Conservation (phyloP, 1,139 yeast species). For the Pichia terricola region DNA sequence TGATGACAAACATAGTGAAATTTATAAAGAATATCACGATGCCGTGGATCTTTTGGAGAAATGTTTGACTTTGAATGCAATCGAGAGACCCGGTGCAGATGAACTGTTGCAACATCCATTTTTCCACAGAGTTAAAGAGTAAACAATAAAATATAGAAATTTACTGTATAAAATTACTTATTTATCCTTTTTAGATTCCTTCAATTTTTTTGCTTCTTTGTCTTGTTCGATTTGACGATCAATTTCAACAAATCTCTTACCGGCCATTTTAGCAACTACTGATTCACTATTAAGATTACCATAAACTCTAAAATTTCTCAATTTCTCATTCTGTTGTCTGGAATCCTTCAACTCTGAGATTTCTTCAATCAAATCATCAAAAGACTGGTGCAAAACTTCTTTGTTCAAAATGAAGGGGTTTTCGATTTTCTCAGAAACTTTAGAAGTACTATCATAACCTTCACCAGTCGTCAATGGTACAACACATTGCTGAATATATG, state of each 20-base stretch:
- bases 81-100: constrained; percentile 69
- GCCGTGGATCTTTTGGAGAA: constrained; percentile 56
- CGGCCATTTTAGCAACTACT: constrained; percentile 32
- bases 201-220: background rate
- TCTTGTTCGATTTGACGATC: constrained; percentile 14
- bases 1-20: constrained; percentile 11
- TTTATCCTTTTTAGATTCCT: too few species aligned
- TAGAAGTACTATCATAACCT: constrained; percentile 39
- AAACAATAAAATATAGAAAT: constrained; percentile 33
- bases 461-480: constrained; percentile 61
- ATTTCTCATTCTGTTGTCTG: too few species aligned
- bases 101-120: constrained; percentile 80
- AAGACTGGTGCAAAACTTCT: too few species aligned
- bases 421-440: too few species aligned
- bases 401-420: too few species aligned
- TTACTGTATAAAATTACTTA: too few species aligned
- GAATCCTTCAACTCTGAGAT: too few species aligned
- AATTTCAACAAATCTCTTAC: constrained; percentile 30
- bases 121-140: constrained; percentile 35
- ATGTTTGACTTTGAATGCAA: constrained; percentile 80
- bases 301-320: too few species aligned
- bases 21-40: constrained; percentile 23
- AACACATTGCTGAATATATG: constrained; percentile 46
- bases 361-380: too few species aligned
- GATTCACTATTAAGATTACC: constrained; percentile 7